These are phyloP conservation scores for Ceratocystis diversiconidia DNA, from an alignment of 2,329 filamentous ascomycete genomes.

Conservation along the genomic window DNA sequence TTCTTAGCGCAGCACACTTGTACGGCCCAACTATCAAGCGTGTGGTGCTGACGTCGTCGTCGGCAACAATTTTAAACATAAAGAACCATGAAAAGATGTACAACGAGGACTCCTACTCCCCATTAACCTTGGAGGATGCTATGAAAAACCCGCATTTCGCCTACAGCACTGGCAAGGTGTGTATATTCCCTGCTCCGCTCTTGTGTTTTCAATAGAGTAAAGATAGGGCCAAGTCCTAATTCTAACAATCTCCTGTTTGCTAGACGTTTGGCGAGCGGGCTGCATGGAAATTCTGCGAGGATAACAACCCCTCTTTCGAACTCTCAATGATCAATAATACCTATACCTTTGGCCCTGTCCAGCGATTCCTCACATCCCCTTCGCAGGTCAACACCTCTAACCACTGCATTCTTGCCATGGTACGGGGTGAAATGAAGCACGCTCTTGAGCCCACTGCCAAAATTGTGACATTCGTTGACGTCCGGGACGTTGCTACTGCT, in stretches of 20 bases:
- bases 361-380: slow-evolving; percentile 33
- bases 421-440: slow-evolving; percentile 46
- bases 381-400: slow-evolving; percentile 40
- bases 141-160: slow-evolving; percentile 21
- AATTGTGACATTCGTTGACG: slow-evolving; percentile 37
- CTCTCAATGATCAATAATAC: slow-evolving; percentile 49
- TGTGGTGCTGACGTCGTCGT: slow-evolving; percentile 42
- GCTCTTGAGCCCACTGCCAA: slow-evolving; percentile 38
- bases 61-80: slow-evolving; percentile 31
- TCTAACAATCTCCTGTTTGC: neutral
- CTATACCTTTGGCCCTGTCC: slow-evolving; percentile 47
- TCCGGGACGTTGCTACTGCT: slow-evolving; percentile 46
- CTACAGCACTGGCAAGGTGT: slow-evolving; percentile 25
- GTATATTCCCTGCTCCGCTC: neutral
- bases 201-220: neutral
- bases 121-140: slow-evolving; percentile 22
- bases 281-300: slow-evolving; percentile 38
- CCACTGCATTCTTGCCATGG: slow-evolving; percentile 46
- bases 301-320: slow-evolving; percentile 37
- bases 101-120: slow-evolving; percentile 23
- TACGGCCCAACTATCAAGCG: slow-evolving; percentile 41
- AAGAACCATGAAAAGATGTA: slow-evolving; percentile 24
- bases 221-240: neutral
- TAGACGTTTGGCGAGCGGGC: slow-evolving; percentile 49
- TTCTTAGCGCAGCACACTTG: slow-evolving; percentile 35